Base-by-base conservation (phyloP, 371 early-diverging fungal genomes). In the Zopfochytrium polystomum region DNA sequence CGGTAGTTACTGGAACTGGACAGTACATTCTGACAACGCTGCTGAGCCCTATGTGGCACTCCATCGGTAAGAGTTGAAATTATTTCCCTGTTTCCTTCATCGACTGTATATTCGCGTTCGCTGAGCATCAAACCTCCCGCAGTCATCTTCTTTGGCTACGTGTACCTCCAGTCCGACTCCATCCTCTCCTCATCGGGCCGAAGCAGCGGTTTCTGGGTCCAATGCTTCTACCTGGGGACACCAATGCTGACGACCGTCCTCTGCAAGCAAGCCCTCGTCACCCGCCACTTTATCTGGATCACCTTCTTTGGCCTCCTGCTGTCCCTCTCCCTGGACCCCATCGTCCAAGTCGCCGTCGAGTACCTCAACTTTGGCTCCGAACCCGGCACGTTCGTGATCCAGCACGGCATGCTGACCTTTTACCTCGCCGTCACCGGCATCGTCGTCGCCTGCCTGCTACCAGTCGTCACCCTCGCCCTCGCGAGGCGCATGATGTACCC, bases 221-320 rank as follows among this genome's bases (percentile, higher is more conserved):
- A 71, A 48, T 47, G 47, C 45, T 76, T 75, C 63, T 49, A 73
- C 48, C 68, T 70, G n/a, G 60, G 65, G 4, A 72, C 74, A 1
- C 61, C 69, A 2, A 54, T 77, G 51, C 66, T 80, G 9, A 11
- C 64, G 35, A 70, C 66, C 9, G 78, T 80, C 33, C 58, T 76
- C 27, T 27, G 63, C 26, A 72, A 71, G 49, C 32, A 48, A 20
- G 25, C 60, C 20, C 25, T 72, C 26, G 56, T 68, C 47, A 63
- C 73, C 7, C 26, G 55, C 18, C 64, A 60, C 43, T 79, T 70
- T 68, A 55, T 68, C 3, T 68, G 70, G 63, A 6, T 60, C 18
- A 63, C 56, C 31, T 62, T 43, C 30, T 31, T 55, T n/a, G 60
- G 63, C 29, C 46, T 74, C 15, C 20, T 55, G 13, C 46, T 59